Evolutionary conservation across 1,284 basidiomycete genomes (phyloP).

Genomic region (Ceratobasidium sp.): DNA sequence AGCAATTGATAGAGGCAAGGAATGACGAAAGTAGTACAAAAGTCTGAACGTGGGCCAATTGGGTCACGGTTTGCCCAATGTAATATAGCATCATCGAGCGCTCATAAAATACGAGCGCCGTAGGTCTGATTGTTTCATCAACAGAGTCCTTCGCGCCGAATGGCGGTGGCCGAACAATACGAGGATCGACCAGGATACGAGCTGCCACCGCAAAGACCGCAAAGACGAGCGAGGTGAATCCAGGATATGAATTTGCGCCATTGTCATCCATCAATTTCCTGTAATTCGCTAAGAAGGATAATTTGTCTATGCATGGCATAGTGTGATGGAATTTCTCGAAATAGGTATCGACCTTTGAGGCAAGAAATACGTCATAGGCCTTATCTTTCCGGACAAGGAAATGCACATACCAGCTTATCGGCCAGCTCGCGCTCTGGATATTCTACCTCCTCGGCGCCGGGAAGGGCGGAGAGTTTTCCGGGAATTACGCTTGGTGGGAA

Average conservation of each 20-base stretch:
- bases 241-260: slow-evolving; percentile 60
- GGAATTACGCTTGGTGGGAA: slow-evolving; percentile 88
- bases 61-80: slow-evolving; percentile 80
- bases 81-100: slow-evolving; percentile 87
- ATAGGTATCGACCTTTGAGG: slow-evolving; percentile 74
- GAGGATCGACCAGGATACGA: slow-evolving; percentile 73
- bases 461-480: slow-evolving; percentile 81
- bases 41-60: slow-evolving; percentile 81
- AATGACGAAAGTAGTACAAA: slow-evolving; percentile 86
- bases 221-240: slow-evolving; percentile 78
- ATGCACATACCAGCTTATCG: slow-evolving; percentile 69
- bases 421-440: slow-evolving; percentile 81
- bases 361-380: slow-evolving; percentile 10
- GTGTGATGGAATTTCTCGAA: slow-evolving; percentile 83
- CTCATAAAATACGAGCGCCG: slow-evolving; percentile 86
- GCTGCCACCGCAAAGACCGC: slow-evolving; percentile 84
- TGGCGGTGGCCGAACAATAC: slow-evolving; percentile 47
- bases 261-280: slow-evolving; percentile 70
- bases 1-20: slow-evolving; percentile 84
- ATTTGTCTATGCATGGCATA: slow-evolving; percentile 82
- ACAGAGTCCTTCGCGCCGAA: slow-evolving; percentile 25
- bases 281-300: slow-evolving; percentile 75
- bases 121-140: slow-evolving; percentile 53
- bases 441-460: slow-evolving; percentile 82
- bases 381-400: slow-evolving; percentile 39